Base-by-base conservation (phyloP, 179 eudicot species). In the Beta lomatogona region DNA sequence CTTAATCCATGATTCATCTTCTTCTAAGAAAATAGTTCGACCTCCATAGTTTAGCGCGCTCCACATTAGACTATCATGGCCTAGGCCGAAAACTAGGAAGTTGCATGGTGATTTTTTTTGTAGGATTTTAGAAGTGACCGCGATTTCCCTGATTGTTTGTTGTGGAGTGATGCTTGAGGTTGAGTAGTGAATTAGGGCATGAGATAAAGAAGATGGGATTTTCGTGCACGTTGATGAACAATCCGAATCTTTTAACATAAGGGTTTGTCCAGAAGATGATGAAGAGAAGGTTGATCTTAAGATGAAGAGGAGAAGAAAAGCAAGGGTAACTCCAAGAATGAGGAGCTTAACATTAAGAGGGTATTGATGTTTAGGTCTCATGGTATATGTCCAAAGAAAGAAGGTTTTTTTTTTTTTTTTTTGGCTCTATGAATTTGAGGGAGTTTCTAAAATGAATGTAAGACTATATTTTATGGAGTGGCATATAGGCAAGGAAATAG, bases 41-140 rank as follows among this genome's bases (percentile, higher is more conserved):
- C 99, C 99, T 14, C 91, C 91, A 77, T 84, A 86, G 87, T 96
- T 96, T 4, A 96, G 86, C 9, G 97, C 73, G 66, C 85, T 86
- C 99, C 99, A 96, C 93, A 96, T 93, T 2, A 93, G 92, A 82
- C 99, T 94, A 31, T 96, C 98, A 45, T 94, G 96, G 81, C 99
- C 99, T 7, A 94, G 87, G 59, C 99, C 98, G 71, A 94, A 96
- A 6, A 96, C 92, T 5, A 96, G 76, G 87, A 96, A 96, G 88
- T 94, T 94, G 77, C 99, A 96, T 0, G 99, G 99, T 13, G 97
- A 91, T 73, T 87, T 92, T 11, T 83, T 76, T 3, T 88, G 87
- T 25, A 96, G 77, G 69, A 93, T 78, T 55, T 83, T 88, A 10
- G 91, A 84, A 0, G 91, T 85, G 7, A 96, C 94, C 2, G 93